phyloP scores from a whole-genome alignment of 192 early-diverging fungal species.

The Linnemannia schmuckeri region DNA sequence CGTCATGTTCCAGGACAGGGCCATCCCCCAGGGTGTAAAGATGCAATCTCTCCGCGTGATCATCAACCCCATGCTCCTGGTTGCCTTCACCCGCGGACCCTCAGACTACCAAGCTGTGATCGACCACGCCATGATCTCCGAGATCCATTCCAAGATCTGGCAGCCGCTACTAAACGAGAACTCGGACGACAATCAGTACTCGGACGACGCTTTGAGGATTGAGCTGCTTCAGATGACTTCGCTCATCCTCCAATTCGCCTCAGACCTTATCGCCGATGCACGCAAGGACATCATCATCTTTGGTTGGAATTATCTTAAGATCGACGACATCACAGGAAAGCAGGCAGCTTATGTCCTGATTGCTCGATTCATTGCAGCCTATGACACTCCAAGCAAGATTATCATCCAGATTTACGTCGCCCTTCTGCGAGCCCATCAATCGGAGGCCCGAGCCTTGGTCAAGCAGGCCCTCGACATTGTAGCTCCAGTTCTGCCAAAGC shows the following conservation, averaged over 20 bases:
- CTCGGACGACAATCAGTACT: conserved; percentile 67
- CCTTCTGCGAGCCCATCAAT: conserved; percentile 89
- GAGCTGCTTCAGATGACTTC: conserved; percentile 95
- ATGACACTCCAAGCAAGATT: conserved; percentile 91
- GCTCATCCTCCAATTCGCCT: conserved; percentile 86
- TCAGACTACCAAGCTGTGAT: conserved; percentile 67
- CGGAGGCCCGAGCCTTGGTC: conserved; percentile 88
- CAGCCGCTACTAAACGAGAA: conserved; percentile 63
- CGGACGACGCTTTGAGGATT: conserved; percentile 77
- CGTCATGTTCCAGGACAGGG: conserved; percentile 73
- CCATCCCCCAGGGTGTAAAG: conserved; percentile 72
- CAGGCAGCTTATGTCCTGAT: conserved; percentile 96
- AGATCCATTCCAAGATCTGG: conserved; percentile 74
- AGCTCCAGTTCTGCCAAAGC: conserved; percentile 89
- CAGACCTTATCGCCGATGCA: conserved; percentile 79
- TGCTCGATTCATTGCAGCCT: conserved; percentile 92
- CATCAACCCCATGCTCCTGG: conserved; percentile 89
- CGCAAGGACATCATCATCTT: conserved; percentile 95
- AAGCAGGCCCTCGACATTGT: conserved; percentile 95
- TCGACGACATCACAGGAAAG: conserved; percentile 95
- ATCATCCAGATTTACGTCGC: conserved; percentile 90
- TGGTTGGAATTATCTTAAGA: conserved; percentile 87
- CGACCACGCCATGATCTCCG: conserved; percentile 69
- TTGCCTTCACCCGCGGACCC: conserved; percentile 67
- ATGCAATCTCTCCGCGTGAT: conserved; percentile 83